A percentile compares a stretch with the other conserved stretches of the same genome.
Conservation (phyloP, 768 basidiomycete species). For the Serendipita sp. region DNA sequence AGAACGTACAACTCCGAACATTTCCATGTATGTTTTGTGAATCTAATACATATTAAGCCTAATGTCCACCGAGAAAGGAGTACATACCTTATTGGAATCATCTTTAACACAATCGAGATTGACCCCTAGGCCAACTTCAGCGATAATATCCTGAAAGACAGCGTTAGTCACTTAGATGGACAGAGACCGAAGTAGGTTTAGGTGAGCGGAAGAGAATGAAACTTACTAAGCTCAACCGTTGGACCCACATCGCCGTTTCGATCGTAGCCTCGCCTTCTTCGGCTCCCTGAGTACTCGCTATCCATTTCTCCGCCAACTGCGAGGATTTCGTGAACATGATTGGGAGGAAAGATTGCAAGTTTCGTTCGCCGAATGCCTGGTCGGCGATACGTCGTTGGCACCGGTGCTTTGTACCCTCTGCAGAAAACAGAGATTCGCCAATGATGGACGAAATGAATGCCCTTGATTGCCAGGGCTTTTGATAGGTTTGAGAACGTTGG, state of each 20-base stretch:
- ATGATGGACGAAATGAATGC: conserved; percentile 30
- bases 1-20: neutral
- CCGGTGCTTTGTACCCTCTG: conserved; percentile 18
- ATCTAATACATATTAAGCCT: neutral
- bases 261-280: neutral
- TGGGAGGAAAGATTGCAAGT: neutral
- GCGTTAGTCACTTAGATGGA: neutral
- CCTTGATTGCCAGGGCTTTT: conserved; percentile 73
- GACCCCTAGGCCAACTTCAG: neutral
- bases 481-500: conserved; percentile 35
- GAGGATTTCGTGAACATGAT: conserved; percentile 16
- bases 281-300: neutral
- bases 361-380: neutral
- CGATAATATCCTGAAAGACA: neutral
- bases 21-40: neutral
- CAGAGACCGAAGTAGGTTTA: neutral
- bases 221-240: neutral
- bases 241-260: neutral
- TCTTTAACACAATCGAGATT: neutral
- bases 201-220: neutral
- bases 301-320: conserved; percentile 48
- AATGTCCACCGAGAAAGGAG: neutral
- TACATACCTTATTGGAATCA: neutral
- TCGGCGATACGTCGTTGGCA: conserved; percentile 22
- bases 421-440: neutral